Base-by-base conservation (phyloP, 768 basidiomycete species). In the Melanogaster broomeanus region DNA sequence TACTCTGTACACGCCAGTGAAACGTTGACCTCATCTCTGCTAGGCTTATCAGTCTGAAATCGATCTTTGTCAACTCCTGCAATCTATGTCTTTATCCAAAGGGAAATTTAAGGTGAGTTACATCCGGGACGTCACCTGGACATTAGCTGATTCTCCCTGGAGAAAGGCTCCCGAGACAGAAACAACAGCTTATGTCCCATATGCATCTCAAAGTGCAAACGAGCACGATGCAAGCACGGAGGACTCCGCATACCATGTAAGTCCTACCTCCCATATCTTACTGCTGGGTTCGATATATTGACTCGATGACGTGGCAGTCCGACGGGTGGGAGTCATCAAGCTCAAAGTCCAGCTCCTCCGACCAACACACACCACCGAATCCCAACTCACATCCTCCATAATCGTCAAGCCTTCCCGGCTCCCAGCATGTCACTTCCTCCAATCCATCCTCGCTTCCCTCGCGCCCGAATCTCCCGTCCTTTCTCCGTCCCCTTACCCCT, bases 361-460 rank as follows among this genome's bases (percentile, higher is more conserved):
- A 53, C 48, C 61, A 18, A 45, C 53, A 40, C 53, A 40, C 55
- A 50, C 37, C 42, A 54, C 47, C 54, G 51, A 52, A 41, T 22
- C 35, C 51, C 53, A 15, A 10, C 53, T 49, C 59, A 62, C 55
- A 44, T 58, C 53, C 3, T 57, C 57, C 51, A 58, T 25, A 35
- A 28, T 13, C 57, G 58, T 24, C 6, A 50, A 16, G 12, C 38
- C n/a, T 44, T 56, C 53, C 34, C 52, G 33, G 10, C 56, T 61
- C 48, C 74, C 72, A 70, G 84, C 82, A 55, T 86, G 84, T 75
- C 81, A 76, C 45, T 85, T 81, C 66, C 78, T 87, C 42, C 80
- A 80, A 65, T 71, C 77, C 56, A 77, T 86, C 58, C 80, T 78
- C 59, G 74, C 74, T 48, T 83, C 83, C 51, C 64, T 86, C 67